Percentiles rank a stretch among this genome's conserved stretches.
Evolutionary conservation across 176 grass and related monocot species (phyloP).

Genomic region (Bolboschoenus planiculmis): DNA sequence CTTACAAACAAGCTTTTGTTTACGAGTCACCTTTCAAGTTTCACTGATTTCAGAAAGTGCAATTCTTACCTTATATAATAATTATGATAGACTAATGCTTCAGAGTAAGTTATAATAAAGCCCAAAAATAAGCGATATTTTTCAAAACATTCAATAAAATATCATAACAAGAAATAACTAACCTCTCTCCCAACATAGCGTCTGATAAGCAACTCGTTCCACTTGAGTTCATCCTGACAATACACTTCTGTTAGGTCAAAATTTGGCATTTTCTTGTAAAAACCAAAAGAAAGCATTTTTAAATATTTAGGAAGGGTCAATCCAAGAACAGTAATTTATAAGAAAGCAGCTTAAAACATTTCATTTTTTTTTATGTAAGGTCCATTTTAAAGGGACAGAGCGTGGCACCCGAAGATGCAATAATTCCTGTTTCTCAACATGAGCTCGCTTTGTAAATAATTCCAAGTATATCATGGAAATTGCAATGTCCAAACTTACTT

Average conservation of each 20-base stretch:
- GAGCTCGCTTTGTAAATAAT: background rate
- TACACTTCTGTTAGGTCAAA: conserved; percentile 7
- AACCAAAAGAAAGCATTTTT: background rate
- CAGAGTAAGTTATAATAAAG: background rate
- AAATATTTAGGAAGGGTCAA: background rate
- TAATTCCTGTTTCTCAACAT: background rate
- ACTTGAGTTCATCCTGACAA: conserved; percentile 65
- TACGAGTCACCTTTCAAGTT: no score
- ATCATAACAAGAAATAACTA: background rate
- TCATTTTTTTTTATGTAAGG: background rate
- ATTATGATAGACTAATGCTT: background rate
- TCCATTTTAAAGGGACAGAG: background rate
- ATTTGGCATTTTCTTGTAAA: conserved; percentile 18
- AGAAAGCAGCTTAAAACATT: background rate
- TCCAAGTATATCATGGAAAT: conserved; percentile 4
- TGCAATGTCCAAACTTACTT: conserved; percentile 34
- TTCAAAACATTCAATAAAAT: background rate
- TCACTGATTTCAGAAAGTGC: no score
- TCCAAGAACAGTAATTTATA: background rate
- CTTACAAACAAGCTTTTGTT: background rate
- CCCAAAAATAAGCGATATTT: background rate
- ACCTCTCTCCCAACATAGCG: conserved; percentile 87
- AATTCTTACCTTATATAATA: background rate
- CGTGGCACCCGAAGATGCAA: background rate
- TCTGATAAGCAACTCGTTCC: conserved; percentile 68